Evolutionary conservation across 805 yeast genomes (phyloP).

Genomic region (Saturnispora ahearnii): DNA sequence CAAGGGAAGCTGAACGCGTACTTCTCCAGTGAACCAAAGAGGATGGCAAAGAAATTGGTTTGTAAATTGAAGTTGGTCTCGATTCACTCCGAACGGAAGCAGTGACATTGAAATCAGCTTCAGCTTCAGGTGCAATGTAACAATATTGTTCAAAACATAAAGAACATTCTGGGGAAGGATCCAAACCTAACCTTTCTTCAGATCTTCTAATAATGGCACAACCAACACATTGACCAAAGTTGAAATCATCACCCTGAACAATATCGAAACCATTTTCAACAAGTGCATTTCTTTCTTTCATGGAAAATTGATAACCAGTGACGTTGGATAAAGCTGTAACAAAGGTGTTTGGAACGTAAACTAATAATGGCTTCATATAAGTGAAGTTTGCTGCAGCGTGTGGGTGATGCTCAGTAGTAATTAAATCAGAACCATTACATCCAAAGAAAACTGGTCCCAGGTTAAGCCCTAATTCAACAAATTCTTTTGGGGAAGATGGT

Average conservation of each 20-base stretch:
- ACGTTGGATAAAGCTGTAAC: conserved; percentile 53
- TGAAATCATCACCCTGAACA: conserved; percentile 51
- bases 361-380: conserved; percentile 54
- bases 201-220: conserved; percentile 76
- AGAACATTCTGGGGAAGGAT: conserved; percentile 47
- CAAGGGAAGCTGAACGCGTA: conserved; percentile 4
- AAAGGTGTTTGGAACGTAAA: conserved; percentile 64
- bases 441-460: conserved; percentile 71
- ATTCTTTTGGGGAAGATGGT: conserved; percentile 49
- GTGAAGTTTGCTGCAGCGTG: conserved; percentile 21
- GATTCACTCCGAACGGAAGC: conserved; percentile 7
- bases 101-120: conserved; percentile 4
- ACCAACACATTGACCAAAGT: conserved; percentile 66
- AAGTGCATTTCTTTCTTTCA: conserved; percentile 48
- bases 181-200: conserved; percentile 51
- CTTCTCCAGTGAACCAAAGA: conserved; percentile 9
- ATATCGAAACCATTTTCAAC: conserved; percentile 65
- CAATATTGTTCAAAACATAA: conserved; percentile 64
- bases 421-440: conserved; percentile 52
- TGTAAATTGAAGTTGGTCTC: conserved; percentile 13
- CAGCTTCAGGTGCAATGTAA: conserved; percentile 23
- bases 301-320: conserved; percentile 49
- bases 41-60: conserved; percentile 12
- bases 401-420: conserved; percentile 27
- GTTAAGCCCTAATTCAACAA: conserved; percentile 48